Base-by-base conservation (phyloP, 1,284 basidiomycete species). In the Violaceomyces palustris region DNA sequence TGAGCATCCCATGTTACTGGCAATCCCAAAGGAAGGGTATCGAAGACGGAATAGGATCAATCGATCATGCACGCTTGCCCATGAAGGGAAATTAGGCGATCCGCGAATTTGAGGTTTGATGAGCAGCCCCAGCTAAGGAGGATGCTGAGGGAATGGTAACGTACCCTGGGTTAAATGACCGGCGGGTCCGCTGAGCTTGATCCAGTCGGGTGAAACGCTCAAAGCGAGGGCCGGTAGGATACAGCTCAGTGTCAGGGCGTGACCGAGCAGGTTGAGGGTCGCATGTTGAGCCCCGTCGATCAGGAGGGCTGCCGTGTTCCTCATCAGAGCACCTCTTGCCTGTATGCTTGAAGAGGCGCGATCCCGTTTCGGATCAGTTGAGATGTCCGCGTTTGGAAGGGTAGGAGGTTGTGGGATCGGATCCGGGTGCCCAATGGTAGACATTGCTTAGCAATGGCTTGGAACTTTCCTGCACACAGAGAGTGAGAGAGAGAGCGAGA, bases 1-100 rank as follows among this genome's bases (percentile, higher is more conserved):
- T 60, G 56, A 6, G 33, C 17, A 24, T 60, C 42, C 56, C 56
- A 60, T 34, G 42, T 33, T 6, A 33, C 32, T 34, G 32, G 26
- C 14, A n/a, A n/a, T n/a, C 29, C 6, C 29, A 30, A 5, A 30
- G 5, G 29, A 30, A n/a, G 26, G 26, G n/a, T 28, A 9, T 30
- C 29, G 29, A n/a, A 17, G 14, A 30, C 4, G 11, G 9, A 28
- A 28, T 8, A n/a, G 9, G 8, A 5, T 30, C 12, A 12, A n/a
- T 17, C 14, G 29, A 12, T 30, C 29, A 14, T 5, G 4, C 29
- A 9, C 26, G 8, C 26, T 28, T 9, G 9, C 26, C n/a, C n/a
- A n/a, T n/a, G n/a, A n/a, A n/a, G n/a, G n/a, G n/a, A n/a, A n/a
- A n/a, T n/a, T n/a, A n/a, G n/a, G n/a, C n/a, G n/a, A n/a, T 28